These are phyloP conservation scores for Pseudopithomyces chartarum DNA, from an alignment of 2,329 filamentous ascomycete species.

Conservation along the genomic window DNA sequence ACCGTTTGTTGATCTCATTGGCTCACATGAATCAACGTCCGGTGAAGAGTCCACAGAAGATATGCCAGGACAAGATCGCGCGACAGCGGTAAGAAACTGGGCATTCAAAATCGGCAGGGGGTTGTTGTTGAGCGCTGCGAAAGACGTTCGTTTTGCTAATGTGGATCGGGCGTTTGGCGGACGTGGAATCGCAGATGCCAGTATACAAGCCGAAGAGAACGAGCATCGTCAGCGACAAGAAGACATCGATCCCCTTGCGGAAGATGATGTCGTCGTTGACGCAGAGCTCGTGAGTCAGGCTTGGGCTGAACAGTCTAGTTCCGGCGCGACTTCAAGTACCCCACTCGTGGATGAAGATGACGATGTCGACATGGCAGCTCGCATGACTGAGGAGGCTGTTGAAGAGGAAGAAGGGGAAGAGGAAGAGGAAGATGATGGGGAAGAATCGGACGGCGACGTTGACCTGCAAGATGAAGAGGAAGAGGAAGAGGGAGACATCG, in stretches of 20 bases:
- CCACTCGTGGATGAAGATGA: slow-evolving; percentile 1
- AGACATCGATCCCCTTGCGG: slow-evolving; percentile 54
- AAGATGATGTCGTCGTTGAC: slow-evolving; percentile 49
- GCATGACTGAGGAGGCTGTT: slow-evolving; percentile 14
- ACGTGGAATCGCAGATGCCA: slow-evolving; percentile 51
- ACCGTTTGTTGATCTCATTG: slow-evolving; percentile 57
- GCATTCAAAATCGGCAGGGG: slow-evolving; percentile 63
- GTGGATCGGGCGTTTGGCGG: slow-evolving; percentile 68
- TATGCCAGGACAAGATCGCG: slow-evolving; percentile 48
- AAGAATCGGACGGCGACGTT: slow-evolving; percentile 39
- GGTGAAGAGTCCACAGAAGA: slow-evolving; percentile 25
- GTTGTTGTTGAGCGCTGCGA: slow-evolving; percentile 61
- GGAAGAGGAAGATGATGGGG: slow-evolving; percentile 38
- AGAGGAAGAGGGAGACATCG: slow-evolving; percentile 37
- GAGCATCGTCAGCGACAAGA: slow-evolving; percentile 46
- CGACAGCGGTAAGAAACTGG: slow-evolving; percentile 59
- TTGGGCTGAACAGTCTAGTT: slow-evolving; percentile 20
- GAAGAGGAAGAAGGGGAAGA: slow-evolving; percentile 43
- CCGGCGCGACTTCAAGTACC: slow-evolving; percentile 7
- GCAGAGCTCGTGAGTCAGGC: slow-evolving; percentile 27
- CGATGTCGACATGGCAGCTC: not conserved
- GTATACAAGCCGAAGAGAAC: slow-evolving; percentile 49
- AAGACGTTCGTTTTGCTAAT: slow-evolving; percentile 60
- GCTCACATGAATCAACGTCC: slow-evolving; percentile 38
- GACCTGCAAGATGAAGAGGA: slow-evolving; percentile 33